Evolutionary conservation across 1,284 basidiomycete genomes (phyloP).

Genomic region (Kalmanozyma brasiliensis): DNA sequence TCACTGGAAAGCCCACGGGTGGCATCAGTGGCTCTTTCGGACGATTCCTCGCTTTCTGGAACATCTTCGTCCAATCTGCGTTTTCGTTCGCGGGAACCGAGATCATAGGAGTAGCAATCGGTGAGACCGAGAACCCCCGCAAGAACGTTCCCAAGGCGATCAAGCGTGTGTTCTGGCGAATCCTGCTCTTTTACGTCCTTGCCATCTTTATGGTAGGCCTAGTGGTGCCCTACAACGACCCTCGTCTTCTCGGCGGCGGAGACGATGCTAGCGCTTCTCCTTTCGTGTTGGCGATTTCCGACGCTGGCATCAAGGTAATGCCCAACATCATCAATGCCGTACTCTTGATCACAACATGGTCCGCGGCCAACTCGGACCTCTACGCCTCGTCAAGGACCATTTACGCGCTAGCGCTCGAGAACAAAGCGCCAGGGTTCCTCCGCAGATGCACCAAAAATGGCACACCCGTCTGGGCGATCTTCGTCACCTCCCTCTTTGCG

Average conservation of each 20-base stretch:
- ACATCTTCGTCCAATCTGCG: constrained; percentile 73
- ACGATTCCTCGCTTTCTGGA: constrained; percentile 69
- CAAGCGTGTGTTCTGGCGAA: constrained; percentile 64
- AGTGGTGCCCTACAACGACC: constrained; percentile 57
- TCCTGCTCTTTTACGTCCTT: constrained; percentile 68
- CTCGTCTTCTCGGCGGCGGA: constrained; percentile 39
- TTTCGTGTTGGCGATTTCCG: constrained; percentile 69
- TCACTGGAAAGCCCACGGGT: constrained; percentile 43
- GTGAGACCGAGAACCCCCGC: constrained; percentile 72
- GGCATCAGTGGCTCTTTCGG: constrained; percentile 74
- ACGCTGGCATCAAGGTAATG: constrained; percentile 69
- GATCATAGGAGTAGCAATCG: constrained; percentile 83
- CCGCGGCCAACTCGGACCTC: constrained; percentile 82
- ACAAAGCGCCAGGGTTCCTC: constrained; percentile 82
- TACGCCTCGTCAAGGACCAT: constrained; percentile 80
- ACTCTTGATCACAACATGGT: constrained; percentile 81
- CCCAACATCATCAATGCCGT: constrained; percentile 76
- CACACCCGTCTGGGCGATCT: constrained; percentile 78
- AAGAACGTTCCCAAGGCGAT: constrained; percentile 58
- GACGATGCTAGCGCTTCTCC: constrained; percentile 46
- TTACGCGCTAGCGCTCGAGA: constrained; percentile 79
- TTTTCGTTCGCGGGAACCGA: constrained; percentile 85
- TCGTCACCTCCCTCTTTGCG: constrained; percentile 76
- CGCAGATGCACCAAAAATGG: constrained; percentile 76
- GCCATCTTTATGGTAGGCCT: constrained; percentile 69